Conservation (phyloP, 129 eudicot species). For the Flaveria bidentis region DNA sequence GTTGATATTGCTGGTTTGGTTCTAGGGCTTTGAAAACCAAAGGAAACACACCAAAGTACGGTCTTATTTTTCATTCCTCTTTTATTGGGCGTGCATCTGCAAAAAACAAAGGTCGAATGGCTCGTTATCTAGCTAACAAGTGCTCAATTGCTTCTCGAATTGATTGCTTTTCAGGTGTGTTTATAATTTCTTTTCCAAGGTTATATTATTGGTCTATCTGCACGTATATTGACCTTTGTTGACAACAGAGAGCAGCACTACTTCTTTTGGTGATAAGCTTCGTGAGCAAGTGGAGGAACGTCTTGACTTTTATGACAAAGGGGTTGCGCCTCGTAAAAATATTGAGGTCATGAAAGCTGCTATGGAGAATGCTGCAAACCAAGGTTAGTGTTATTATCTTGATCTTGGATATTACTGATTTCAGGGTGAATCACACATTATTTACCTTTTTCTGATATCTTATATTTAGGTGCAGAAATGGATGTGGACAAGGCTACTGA, state of each 20-base stretch:
- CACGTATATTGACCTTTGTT: neutral
- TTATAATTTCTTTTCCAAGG: neutral
- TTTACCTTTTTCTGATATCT: neutral
- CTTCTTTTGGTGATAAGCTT: slow-evolving; percentile 83
- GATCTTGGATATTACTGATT: neutral
- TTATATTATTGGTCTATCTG: neutral
- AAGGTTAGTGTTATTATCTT: slow-evolving; percentile 45
- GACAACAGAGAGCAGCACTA: slow-evolving; percentile 58
- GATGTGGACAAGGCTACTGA: slow-evolving; percentile 46
- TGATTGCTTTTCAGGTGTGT: slow-evolving; percentile 76
- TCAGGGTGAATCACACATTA: neutral
- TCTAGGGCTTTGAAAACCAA: slow-evolving; percentile 85
- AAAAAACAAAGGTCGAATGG: slow-evolving; percentile 90
- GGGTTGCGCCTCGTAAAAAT: slow-evolving; percentile 96
- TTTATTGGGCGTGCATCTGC: slow-evolving; percentile 96
- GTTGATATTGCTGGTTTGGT: slow-evolving; percentile 21
- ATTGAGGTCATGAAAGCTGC: slow-evolving; percentile 90
- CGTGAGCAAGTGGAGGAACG: slow-evolving; percentile 94
- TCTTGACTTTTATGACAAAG: slow-evolving; percentile 85
- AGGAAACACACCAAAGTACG: slow-evolving; percentile 95
- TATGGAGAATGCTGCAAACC: slow-evolving; percentile 48
- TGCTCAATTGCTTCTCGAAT: slow-evolving; percentile 93
- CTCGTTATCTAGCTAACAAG: slow-evolving; percentile 98
- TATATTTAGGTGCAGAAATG: slow-evolving; percentile 50
- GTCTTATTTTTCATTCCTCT: slow-evolving; percentile 89